Conservation (phyloP, 768 basidiomycete species). For the Phlebiopsis gigantea region DNA sequence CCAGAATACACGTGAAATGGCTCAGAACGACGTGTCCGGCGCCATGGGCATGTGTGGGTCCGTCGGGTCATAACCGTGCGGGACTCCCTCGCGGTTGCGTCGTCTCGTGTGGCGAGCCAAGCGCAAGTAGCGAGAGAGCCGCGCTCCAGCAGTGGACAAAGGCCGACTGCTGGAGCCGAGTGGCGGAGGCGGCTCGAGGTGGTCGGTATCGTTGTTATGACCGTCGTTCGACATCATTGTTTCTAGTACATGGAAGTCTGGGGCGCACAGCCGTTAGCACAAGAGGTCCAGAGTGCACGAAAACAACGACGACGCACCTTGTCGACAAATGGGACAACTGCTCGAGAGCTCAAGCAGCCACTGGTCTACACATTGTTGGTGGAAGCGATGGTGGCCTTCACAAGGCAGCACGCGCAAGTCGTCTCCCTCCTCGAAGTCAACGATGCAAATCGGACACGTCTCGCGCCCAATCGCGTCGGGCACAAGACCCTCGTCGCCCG, state of each 20-base stretch:
- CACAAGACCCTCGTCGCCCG: conserved; percentile 35
- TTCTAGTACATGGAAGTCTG: conserved; percentile 32
- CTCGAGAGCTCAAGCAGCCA: conserved; percentile 90
- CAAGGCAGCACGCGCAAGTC: conserved; percentile 88
- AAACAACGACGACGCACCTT: conserved; percentile 48
- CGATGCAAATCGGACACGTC: conserved; percentile 92
- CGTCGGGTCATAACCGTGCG: conserved; percentile 21
- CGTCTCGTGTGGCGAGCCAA: conserved; percentile 25
- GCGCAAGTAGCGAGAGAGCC: conserved; percentile 30
- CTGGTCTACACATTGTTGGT: conserved; percentile 85
- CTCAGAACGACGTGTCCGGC: conserved; percentile 15
- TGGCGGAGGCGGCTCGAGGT: conserved; percentile 19
- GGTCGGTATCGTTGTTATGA: conserved; percentile 13
- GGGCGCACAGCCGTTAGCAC: neutral
- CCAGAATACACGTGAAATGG: neutral
- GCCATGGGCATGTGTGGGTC: conserved; percentile 19
- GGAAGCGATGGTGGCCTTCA: conserved; percentile 87
- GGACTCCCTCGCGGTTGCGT: conserved; percentile 11
- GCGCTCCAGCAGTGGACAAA: conserved; percentile 20
- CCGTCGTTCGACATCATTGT: conserved; percentile 22
- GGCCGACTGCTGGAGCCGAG: conserved; percentile 10
- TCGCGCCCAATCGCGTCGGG: conserved; percentile 72
- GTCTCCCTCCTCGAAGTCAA: conserved; percentile 92
- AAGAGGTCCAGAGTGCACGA: neutral
- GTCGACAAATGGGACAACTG: conserved; percentile 88